Base-by-base conservation (phyloP, 2,329 filamentous ascomycete genomes). In the Botrytis pseudocinerea region DNA sequence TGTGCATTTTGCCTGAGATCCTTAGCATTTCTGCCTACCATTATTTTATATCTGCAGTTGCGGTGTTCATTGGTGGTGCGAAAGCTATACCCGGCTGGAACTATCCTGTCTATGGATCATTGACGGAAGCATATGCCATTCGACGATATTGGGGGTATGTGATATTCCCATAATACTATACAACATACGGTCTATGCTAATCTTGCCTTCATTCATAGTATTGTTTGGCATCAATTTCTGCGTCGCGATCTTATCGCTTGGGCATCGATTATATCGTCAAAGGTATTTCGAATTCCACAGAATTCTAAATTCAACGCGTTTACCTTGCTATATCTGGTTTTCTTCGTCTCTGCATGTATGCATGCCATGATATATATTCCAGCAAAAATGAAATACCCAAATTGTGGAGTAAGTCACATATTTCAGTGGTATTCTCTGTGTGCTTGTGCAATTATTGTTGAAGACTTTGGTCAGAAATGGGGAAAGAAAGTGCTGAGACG, bases 51-150 rank as follows among this genome's bases (percentile, higher is more conserved):
- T 61, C 54, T 40, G 69, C 69, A 16, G 28, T 70, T 32, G 59
- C 59, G 12, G 69, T 70, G 4, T 70, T 63, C 12, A 48, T 63
- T 8, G 25, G 28, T n/a, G 69, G 59, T 25, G n/a, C 28, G 10
- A 48, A 63, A 70, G 28, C 44, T 8, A 70, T 70, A 38, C 32
- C 69, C 22, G 57, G 69, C 7, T 70, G 57, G 54, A 70, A 62
- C 16, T 54, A 42, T 40, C 28, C 59, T 40, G 32, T 32, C 16
- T 70, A 62, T n/a, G 59, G 59, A 5, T 38, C 25, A 28, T 22
- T 70, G 9, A 35, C 20, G 12, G 57, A 61, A 46, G 69, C 69
- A 62, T 70, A 70, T 51, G 63, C 69, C 25, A 51, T 63, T 25
- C 69, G 57, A 22, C 63, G 32, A 38, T 70, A 62, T 62, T 63